Evolutionary conservation across 805 yeast genomes (phyloP).

Genomic region (Ogataea pilisensis): DNA sequence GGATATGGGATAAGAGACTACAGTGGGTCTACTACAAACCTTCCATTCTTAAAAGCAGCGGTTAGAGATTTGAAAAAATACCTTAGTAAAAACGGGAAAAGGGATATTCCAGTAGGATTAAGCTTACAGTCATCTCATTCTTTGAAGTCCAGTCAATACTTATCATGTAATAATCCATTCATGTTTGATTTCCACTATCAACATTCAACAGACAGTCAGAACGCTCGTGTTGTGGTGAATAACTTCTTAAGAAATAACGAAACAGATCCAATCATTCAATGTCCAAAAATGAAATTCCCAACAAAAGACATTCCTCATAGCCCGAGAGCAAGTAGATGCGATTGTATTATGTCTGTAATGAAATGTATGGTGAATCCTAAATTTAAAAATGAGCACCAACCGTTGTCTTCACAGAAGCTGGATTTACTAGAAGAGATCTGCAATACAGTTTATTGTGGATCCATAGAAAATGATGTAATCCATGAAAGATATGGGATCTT

Average conservation of each 20-base stretch:
- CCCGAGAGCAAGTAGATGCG: slow-evolving; percentile 41
- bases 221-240: background rate
- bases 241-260: background rate
- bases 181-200: slow-evolving; percentile 15
- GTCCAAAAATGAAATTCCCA: slow-evolving; percentile 10
- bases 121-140: background rate
- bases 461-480: slow-evolving; percentile 32
- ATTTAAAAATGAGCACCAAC: slow-evolving; percentile 10
- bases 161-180: slow-evolving; percentile 12
- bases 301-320: slow-evolving; percentile 32
- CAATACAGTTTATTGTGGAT: slow-evolving; percentile 35
- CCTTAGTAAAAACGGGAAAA: slow-evolving; percentile 37
- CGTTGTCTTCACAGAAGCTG: too few species aligned
- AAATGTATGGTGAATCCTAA: slow-evolving; percentile 32
- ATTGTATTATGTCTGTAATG: slow-evolving; percentile 38
- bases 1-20: slow-evolving; percentile 93
- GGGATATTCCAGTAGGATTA: slow-evolving; percentile 37
- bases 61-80: slow-evolving; percentile 78
- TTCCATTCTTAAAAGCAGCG: slow-evolving; percentile 84
- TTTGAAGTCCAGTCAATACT: slow-evolving; percentile 7
- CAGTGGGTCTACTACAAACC: slow-evolving; percentile 64
- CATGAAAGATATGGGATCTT: slow-evolving; percentile 39
- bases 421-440: slow-evolving; percentile 31
- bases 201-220: background rate
- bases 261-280: slow-evolving; percentile 1